Base-by-base conservation (phyloP, 192 early-diverging fungal genomes). In the Coemansia sp. region DNA sequence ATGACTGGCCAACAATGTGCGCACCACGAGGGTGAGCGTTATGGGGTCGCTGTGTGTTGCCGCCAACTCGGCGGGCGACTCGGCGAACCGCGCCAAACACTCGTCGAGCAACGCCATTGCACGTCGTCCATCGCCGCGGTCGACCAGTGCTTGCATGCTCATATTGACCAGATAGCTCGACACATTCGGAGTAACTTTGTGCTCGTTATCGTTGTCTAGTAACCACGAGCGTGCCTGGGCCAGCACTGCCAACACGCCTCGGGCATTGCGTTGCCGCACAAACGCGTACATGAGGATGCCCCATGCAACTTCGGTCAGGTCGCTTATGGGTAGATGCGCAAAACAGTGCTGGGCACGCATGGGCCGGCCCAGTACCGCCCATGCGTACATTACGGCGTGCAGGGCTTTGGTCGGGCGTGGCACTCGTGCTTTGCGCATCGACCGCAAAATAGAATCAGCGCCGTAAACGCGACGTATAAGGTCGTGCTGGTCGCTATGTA, bases 81-180 rank as follows among this genome's bases (percentile, higher is more conserved):
- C n/a, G n/a, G 37, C 22, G 58, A 4, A 22, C 53, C 22, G 53
- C 8, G 37, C 25, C 4, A 66, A 47, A 22, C 29, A 58, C 4
- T 15, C 35, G 25, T 76, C 68, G 19, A 76, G 43, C 37, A 76
- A 35, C 24, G 60, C 15, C 17, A 76, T 60, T 7, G 68, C 73
- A 7, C 53, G 38, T 7, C 41, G 21, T 2, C 58, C 4, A 12
- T 66, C 17, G n/a, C 58, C 57, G 48, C 32, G 15, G 7, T 59
- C n/a, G 10, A 77, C 29, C 25, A 72, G 61, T n/a, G 52, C 50
- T 0, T 51, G 9, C 57, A 77, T 57, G 1, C 66, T 66, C 55
- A 77, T 77, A 17, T 77, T 77, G 57, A 77, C 52, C 50, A 77
- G 35, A 15, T 71, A 53, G 22, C 68, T 71, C 5, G 65, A 62